Evolutionary conservation across 2,329 filamentous ascomycete genomes (phyloP).

Genomic region (Verruconis gallopava): DNA sequence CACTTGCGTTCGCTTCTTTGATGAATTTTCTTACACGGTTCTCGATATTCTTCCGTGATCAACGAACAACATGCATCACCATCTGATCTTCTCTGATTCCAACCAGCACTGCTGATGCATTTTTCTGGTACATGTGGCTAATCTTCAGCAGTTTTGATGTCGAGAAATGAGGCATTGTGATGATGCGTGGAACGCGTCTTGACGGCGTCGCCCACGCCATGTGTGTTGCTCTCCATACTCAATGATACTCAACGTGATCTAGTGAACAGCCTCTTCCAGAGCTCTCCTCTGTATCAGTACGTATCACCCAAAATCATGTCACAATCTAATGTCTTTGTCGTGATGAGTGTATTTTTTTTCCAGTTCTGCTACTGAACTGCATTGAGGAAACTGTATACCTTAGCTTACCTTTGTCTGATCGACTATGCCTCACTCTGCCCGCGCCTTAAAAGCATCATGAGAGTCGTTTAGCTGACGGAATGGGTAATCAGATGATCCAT

Average conservation of each 20-base stretch:
- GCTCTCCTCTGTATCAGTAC: no score
- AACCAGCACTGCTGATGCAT: background rate
- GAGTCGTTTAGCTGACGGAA: no score
- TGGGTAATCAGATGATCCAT: no score
- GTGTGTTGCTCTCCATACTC: no score
- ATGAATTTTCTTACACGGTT: slow-evolving; percentile 39
- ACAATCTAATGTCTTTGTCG: no score
- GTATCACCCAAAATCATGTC: no score
- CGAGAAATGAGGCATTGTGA: background rate
- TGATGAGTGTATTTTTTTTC: slow-evolving; percentile 8
- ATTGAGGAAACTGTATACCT: slow-evolving; percentile 10
- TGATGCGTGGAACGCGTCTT: no score
- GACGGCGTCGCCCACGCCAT: no score
- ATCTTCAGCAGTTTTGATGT: background rate
- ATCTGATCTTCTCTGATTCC: slow-evolving; percentile 30
- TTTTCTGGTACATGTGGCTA: background rate
- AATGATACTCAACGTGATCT: no score
- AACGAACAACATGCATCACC: slow-evolving; percentile 49
- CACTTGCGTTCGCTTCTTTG: slow-evolving; percentile 24
- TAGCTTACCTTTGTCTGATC: slow-evolving; percentile 11
- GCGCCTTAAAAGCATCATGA: no score
- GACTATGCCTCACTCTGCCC: no score
- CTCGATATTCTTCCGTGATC: slow-evolving; percentile 42
- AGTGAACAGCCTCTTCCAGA: no score
- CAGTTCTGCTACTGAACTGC: slow-evolving; percentile 11